Conservation (phyloP, 208 protist species). For the Trypanosoma rangeli region DNA sequence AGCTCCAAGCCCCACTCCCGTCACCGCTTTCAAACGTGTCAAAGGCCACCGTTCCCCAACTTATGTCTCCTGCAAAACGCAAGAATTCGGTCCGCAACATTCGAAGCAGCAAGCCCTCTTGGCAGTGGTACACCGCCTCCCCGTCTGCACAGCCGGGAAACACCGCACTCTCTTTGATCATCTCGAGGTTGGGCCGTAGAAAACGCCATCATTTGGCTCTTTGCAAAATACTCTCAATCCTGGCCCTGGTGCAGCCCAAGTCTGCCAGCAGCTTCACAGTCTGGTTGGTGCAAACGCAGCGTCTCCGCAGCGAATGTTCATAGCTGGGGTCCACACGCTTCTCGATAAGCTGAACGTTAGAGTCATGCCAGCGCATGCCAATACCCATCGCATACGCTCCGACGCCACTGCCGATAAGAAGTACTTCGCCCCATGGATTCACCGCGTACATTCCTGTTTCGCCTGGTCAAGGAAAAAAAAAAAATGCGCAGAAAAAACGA, state of each 20-base stretch:
- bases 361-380: slow-evolving; percentile 86
- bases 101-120: slow-evolving; percentile 58
- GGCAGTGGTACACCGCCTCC: slow-evolving; percentile 69
- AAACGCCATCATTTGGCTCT: slow-evolving; percentile 69
- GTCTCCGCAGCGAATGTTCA: slow-evolving; percentile 36
- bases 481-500: neutral
- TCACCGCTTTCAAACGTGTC: slow-evolving; percentile 67
- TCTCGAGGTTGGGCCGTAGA: slow-evolving; percentile 37
- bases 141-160: slow-evolving; percentile 75
- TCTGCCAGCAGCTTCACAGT: slow-evolving; percentile 72
- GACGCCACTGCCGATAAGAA: slow-evolving; percentile 64
- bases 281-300: slow-evolving; percentile 70
- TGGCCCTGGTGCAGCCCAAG: slow-evolving; percentile 58
- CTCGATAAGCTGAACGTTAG: slow-evolving; percentile 69
- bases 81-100: slow-evolving; percentile 72
- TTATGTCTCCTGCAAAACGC: slow-evolving; percentile 65
- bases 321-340: slow-evolving; percentile 45
- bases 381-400: slow-evolving; percentile 79
- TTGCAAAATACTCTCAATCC: slow-evolving; percentile 44
- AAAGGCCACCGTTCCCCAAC: slow-evolving; percentile 62
- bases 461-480: neutral
- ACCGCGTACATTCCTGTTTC: slow-evolving; percentile 72
- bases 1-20: slow-evolving; percentile 60
- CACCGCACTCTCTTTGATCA: slow-evolving; percentile 42
- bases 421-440: slow-evolving; percentile 85